A percentile compares a stretch with the other conserved stretches of the same genome.
phyloP scores from a whole-genome alignment of 1,139 yeast genomes.

The Debaryomyces fabryi region DNA sequence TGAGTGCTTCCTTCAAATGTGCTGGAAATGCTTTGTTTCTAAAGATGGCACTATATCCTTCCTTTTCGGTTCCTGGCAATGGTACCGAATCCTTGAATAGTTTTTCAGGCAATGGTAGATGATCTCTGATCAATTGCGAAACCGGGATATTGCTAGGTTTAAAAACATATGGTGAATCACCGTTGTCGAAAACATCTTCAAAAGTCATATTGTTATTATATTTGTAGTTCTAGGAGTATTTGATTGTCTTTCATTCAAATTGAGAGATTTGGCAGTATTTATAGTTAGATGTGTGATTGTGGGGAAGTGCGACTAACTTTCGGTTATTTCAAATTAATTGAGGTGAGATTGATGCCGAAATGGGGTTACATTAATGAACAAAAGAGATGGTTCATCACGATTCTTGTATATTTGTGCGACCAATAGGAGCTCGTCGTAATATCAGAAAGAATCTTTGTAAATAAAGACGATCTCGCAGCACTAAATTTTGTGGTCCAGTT shows the following conservation, averaged over 20 bases:
- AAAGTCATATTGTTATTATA: conserved; percentile 11
- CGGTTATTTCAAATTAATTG: conserved; percentile 1
- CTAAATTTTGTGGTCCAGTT: background rate
- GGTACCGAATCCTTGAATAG: conserved; percentile 23
- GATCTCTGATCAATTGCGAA: conserved; percentile 15
- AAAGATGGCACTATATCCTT: conserved; percentile 37
- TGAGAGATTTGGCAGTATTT: background rate
- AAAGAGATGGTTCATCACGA: background rate
- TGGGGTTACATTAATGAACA: background rate
- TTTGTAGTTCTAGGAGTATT: background rate
- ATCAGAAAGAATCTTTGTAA: background rate
- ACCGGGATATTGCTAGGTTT: conserved; percentile 17
- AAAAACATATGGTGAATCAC: conserved; percentile 24
- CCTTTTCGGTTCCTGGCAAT: conserved; percentile 32
- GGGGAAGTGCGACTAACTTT: conserved; percentile 3
- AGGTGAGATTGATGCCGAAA: background rate
- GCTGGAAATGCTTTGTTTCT: conserved; percentile 31
- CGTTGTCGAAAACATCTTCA: conserved; percentile 11
- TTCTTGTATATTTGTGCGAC: background rate
- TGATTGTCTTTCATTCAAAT: background rate
- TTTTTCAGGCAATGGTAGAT: conserved; percentile 29
- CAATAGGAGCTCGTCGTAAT: background rate
- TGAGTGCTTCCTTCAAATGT: conserved; percentile 24
- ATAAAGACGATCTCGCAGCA: background rate
- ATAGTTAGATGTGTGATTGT: background rate